These are phyloP conservation scores for Taxillus chinensis DNA, from an alignment of 164 flowering plant species.

Conservation along the genomic window DNA sequence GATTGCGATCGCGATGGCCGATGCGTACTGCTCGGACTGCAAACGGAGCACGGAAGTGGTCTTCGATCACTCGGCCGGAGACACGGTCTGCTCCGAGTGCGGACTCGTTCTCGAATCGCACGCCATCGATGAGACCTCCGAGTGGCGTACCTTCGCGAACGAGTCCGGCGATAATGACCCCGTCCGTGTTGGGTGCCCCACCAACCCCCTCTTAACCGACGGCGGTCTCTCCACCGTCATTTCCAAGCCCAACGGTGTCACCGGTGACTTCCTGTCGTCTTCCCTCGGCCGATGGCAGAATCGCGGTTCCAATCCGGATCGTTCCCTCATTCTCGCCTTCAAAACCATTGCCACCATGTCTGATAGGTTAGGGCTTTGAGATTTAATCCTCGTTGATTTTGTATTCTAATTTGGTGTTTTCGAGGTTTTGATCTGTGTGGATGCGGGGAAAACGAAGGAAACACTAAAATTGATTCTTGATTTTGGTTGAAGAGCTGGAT, in stretches of 20 bases:
- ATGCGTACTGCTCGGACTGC: constrained; percentile 38
- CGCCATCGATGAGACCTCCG: constrained; percentile 48
- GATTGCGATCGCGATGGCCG: constrained; percentile 15
- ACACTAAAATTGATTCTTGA: too few species aligned
- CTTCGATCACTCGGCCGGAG: constrained; percentile 49
- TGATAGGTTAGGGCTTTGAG: constrained; percentile 21
- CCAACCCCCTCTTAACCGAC: constrained; percentile 36
- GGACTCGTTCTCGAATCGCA: constrained; percentile 43
- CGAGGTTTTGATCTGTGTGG: too few species aligned
- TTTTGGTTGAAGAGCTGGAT: too few species aligned
- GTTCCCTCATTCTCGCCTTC: constrained; percentile 30
- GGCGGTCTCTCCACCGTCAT: constrained; percentile 42
- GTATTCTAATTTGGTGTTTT: background rate
- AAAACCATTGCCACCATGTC: constrained; percentile 46
- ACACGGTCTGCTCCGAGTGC: constrained; percentile 47
- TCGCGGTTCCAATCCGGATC: constrained; percentile 40
- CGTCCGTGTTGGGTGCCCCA: constrained; percentile 39
- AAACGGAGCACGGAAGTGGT: constrained; percentile 41
- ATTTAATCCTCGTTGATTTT: background rate
- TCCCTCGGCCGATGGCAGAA: constrained; percentile 43
- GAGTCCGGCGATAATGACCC: constrained; percentile 43
- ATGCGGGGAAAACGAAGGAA: too few species aligned
- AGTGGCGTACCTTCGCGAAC: constrained; percentile 50
- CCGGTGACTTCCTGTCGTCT: constrained; percentile 36
- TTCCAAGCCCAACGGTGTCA: constrained; percentile 40